A percentile compares a stretch with the other conserved stretches of the same genome.
Conservation (phyloP, 495 filamentous ascomycete species). For the Glonium stellatum region DNA sequence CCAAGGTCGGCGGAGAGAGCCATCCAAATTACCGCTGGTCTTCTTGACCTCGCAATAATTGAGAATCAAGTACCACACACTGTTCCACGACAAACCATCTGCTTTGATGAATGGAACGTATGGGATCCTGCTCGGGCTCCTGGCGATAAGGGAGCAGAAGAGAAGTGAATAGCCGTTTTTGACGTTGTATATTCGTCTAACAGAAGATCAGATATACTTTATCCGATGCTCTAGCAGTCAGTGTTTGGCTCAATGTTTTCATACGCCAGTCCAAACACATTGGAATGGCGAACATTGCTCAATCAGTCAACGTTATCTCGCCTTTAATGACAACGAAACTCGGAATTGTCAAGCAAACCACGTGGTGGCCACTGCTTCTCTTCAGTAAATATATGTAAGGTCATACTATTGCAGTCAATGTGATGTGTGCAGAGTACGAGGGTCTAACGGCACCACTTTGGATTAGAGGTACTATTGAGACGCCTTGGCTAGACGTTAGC, state of each 20-base stretch:
- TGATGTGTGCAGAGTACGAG: conserved; percentile 51
- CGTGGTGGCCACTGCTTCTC: conserved; percentile 68
- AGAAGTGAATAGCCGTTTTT: conserved; percentile 18
- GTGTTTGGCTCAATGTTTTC: conserved; percentile 70
- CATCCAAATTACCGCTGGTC: conserved; percentile 58
- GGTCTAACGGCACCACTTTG: conserved; percentile 59
- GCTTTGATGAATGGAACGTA: conserved; percentile 84
- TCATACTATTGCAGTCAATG: conserved; percentile 55
- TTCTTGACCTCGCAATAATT: conserved; percentile 70
- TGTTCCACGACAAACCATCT: conserved; percentile 58
- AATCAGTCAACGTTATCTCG: conserved; percentile 71
- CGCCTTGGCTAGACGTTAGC: conserved; percentile 65
- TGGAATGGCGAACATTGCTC: conserved; percentile 77
- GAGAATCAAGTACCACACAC: conserved; percentile 53
- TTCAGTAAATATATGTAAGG: conserved; percentile 72
- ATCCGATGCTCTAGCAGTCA: conserved; percentile 67
- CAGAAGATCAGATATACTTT: conserved; percentile 58
- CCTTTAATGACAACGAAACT: conserved; percentile 62
- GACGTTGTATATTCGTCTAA: conserved; percentile 31
- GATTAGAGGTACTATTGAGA: conserved; percentile 56
- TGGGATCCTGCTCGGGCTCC: conserved; percentile 71
- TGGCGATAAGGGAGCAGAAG: conserved; percentile 36
- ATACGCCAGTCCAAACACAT: conserved; percentile 64
- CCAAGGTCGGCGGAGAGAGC: conserved; percentile 66
- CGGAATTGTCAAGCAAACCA: conserved; percentile 64